Conservation (phyloP, 1,139 yeast genomes). For the Suhomyces wounanorum region DNA sequence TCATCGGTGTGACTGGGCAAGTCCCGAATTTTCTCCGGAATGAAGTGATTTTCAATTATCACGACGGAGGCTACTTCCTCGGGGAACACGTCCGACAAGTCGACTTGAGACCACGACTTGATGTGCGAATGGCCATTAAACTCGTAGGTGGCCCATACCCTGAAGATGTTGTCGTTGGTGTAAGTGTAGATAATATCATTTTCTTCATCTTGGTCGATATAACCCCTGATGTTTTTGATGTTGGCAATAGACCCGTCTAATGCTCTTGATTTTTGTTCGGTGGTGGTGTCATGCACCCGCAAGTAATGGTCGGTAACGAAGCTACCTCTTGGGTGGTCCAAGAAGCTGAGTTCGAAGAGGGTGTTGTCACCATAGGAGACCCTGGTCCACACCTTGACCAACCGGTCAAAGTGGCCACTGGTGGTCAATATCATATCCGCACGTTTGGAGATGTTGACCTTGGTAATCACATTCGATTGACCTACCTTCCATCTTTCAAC, state of each 20-base stretch:
- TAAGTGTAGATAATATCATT: conserved; percentile 60
- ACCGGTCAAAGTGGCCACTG: conserved; percentile 59
- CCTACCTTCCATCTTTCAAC: conserved; percentile 53
- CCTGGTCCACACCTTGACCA: conserved; percentile 80
- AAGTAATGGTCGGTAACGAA: conserved; percentile 49
- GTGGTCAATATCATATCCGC: conserved; percentile 65
- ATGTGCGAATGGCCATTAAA: conserved; percentile 58
- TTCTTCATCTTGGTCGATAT: conserved; percentile 31
- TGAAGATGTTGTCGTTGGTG: conserved; percentile 54
- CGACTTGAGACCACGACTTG: conserved; percentile 60
- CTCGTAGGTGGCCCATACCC: conserved; percentile 77
- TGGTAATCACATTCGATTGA: conserved; percentile 60
- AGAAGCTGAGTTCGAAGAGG: conserved; percentile 68
- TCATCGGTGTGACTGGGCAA: conserved; percentile 14
- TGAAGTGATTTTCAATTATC: conserved; percentile 58
- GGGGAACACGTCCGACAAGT: conserved; percentile 33
- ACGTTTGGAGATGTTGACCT: conserved; percentile 60
- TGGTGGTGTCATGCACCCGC: conserved; percentile 8
- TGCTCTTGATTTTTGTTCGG: not conserved
- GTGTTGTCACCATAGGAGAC: conserved; percentile 69
- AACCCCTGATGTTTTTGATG: conserved; percentile 41
- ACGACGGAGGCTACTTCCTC: conserved; percentile 39
- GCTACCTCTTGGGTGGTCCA: conserved; percentile 56
- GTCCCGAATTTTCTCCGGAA: conserved; percentile 18
- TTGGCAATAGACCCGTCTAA: conserved; percentile 40